Evolutionary conservation across 257 asterid species (phyloP).

Genomic region (Handroanthus guayacan): DNA sequence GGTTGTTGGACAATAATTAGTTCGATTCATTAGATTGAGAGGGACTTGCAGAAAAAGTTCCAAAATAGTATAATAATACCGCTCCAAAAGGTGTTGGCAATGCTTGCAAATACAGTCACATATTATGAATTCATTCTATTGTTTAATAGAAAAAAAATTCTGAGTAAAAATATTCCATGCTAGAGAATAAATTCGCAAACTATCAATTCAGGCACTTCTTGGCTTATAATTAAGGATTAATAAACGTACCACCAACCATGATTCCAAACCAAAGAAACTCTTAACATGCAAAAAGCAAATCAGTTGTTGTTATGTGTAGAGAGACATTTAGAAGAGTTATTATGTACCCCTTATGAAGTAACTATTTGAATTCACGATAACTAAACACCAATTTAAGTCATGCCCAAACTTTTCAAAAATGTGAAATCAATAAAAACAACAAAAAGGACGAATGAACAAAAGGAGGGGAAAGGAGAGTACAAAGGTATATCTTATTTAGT

Average conservation of each 20-base stretch:
- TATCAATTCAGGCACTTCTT: constrained; percentile 4
- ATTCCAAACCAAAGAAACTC: background rate
- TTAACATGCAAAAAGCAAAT: background rate
- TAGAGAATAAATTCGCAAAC: background rate
- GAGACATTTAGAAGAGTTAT: background rate
- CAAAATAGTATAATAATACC: background rate
- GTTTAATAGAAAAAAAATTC: background rate
- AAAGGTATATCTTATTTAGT: constrained; percentile 11
- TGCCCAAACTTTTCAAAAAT: constrained; percentile 27
- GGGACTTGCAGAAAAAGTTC: background rate
- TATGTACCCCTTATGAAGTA: constrained; percentile 4
- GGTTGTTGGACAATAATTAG: background rate
- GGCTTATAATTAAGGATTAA: background rate
- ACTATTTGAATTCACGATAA: constrained; percentile 8
- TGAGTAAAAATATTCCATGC: background rate
- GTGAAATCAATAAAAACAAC: background rate
- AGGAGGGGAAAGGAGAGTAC: background rate
- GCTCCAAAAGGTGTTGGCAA: background rate
- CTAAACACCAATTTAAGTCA: background rate
- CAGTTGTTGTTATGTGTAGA: background rate
- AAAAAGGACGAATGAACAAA: background rate
- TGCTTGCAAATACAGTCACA: background rate
- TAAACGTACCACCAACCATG: background rate
- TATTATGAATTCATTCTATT: background rate
- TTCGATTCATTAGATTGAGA: background rate